Conservation (phyloP, 2,329 filamentous ascomycete genomes). For the Ophiostoma sp. region DNA sequence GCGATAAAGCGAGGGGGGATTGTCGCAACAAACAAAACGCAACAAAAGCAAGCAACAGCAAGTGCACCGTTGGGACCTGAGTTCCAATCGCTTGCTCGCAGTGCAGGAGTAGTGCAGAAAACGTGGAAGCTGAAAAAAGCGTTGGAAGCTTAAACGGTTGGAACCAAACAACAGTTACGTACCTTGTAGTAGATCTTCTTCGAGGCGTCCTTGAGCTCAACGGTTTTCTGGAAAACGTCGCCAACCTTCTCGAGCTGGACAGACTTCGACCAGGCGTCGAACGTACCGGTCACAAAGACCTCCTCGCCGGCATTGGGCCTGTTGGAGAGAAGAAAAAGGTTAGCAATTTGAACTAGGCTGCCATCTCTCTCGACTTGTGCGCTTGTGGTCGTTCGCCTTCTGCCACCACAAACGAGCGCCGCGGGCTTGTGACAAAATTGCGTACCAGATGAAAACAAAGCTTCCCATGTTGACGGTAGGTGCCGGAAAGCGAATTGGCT, state of each 20-base stretch:
- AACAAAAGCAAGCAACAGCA: neutral
- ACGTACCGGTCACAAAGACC: constrained; percentile 93
- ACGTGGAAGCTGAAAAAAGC: neutral
- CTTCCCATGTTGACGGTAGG: constrained; percentile 53
- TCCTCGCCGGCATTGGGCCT: constrained; percentile 84
- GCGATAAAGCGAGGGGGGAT: neutral
- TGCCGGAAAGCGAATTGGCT: neutral
- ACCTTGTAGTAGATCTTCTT: constrained; percentile 96
- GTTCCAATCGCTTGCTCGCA: neutral
- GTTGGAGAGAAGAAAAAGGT: constrained; percentile 26
- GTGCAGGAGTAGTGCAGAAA: neutral
- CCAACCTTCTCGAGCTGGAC: constrained; percentile 77
- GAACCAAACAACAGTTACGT: constrained; percentile 30
- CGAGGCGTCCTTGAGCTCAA: constrained; percentile 64
- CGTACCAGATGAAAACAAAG: constrained; percentile 69
- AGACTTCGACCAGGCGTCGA: constrained; percentile 90
- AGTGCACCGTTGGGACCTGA: neutral
- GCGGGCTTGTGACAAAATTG: neutral
- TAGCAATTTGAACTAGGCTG: neutral
- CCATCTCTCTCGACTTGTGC: neutral
- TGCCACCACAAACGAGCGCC: neutral
- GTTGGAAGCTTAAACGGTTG: neutral
- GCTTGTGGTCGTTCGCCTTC: neutral
- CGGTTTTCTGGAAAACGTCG: constrained; percentile 75
- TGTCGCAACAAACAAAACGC: neutral